phyloP scores from a whole-genome alignment of 805 yeast species.

The Grigorovia transvaalensis region DNA sequence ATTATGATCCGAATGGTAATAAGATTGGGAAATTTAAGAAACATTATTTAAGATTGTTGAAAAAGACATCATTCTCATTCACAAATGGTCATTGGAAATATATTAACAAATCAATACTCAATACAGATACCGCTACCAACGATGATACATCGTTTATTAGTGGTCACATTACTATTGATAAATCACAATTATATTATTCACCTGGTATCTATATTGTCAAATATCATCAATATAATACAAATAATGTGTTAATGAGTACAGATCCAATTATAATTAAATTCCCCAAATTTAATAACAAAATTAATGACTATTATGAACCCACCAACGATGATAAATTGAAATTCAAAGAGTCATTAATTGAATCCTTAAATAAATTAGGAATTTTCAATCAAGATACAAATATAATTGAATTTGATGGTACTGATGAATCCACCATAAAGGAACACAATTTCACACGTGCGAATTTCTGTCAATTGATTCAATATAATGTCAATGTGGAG shows the following conservation, averaged over 20 bases:
- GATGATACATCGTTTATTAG: conserved; percentile 14
- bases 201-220: conserved; percentile 67
- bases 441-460: not conserved
- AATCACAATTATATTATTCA: conserved; percentile 46
- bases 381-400: conserved; percentile 18
- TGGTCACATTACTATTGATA: conserved; percentile 43
- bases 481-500: conserved; percentile 29
- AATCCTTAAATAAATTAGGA: conserved; percentile 14
- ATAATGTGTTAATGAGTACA: conserved; percentile 57
- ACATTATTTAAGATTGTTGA: not conserved
- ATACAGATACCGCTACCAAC: conserved; percentile 3
- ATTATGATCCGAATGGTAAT: conserved; percentile 26
- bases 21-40: not conserved
- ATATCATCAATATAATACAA: conserved; percentile 56
- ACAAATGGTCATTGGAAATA: conserved; percentile 61
- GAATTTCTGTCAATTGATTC: conserved; percentile 12
- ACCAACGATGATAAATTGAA: not conserved
- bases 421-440: not conserved
- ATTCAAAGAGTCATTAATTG: conserved; percentile 16
- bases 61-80: not conserved
- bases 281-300: conserved; percentile 25
- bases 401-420: conserved; percentile 8
- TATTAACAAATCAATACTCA: conserved; percentile 16
- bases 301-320: not conserved
- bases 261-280: conserved; percentile 53